Conservation (phyloP, 371 early-diverging fungal species). For the Mortierella sp. region DNA sequence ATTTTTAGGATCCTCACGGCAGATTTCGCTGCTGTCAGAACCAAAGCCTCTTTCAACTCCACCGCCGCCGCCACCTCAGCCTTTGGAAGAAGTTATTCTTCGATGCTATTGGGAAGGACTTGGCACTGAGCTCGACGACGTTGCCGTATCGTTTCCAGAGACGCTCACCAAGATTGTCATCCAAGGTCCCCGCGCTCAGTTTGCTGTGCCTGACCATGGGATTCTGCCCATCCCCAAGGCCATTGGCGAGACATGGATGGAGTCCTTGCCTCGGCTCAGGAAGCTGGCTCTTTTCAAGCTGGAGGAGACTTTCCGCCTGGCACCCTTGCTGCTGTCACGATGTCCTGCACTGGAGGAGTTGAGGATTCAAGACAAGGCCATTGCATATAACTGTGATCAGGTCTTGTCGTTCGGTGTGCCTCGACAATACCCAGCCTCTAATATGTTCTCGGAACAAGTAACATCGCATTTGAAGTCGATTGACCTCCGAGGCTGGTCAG, state of each 20-base stretch:
- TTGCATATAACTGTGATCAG: neutral
- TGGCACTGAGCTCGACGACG: constrained; percentile 3
- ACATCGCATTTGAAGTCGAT: neutral
- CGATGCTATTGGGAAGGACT: neutral
- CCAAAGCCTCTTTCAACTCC: neutral
- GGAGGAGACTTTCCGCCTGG: constrained; percentile 6
- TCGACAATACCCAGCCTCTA: neutral
- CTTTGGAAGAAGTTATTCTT: constrained; percentile 6
- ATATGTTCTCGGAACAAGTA: neutral
- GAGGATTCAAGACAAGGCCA: neutral
- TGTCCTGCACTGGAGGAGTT: constrained; percentile 7
- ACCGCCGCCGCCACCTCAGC: neutral
- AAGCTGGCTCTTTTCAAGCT: constrained; percentile 6
- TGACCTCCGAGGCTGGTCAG: constrained; percentile 17
- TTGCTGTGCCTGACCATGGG: neutral
- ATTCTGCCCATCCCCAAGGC: neutral
- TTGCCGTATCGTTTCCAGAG: constrained; percentile 3
- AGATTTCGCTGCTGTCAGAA: neutral
- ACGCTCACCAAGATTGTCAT: constrained; percentile 10
- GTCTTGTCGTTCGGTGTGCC: neutral
- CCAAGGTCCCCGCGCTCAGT: neutral
- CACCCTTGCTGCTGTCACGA: neutral
- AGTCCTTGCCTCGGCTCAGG: neutral
- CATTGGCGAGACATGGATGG: constrained; percentile 2
- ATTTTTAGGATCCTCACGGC: neutral